These are phyloP conservation scores for Tolypocladium sp. DNA, from an alignment of 2,329 filamentous ascomycete species.

Conservation along the genomic window DNA sequence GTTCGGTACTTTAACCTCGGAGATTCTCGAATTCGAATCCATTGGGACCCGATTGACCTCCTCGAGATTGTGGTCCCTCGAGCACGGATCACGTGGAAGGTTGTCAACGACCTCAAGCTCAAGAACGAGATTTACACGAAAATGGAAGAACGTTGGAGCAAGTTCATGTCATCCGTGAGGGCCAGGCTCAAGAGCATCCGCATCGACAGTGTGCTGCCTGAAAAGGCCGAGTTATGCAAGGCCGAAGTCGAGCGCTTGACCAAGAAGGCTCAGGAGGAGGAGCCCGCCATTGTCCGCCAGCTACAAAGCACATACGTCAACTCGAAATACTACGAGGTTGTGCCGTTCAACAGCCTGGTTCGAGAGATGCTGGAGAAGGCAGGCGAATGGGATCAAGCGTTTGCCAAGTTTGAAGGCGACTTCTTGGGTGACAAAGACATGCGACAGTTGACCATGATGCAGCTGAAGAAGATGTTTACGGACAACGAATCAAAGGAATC, in stretches of 20 bases:
- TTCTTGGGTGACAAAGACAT: constrained; percentile 98
- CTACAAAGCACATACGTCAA: constrained; percentile 86
- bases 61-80: constrained; percentile 91
- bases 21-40: constrained; percentile 77
- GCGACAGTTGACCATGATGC: constrained; percentile 78
- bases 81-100: constrained; percentile 91
- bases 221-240: constrained; percentile 76
- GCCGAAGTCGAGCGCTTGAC: constrained; percentile 70
- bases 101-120: constrained; percentile 82
- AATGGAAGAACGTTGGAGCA: constrained; percentile 71
- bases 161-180: constrained; percentile 83
- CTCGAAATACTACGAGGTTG: constrained; percentile 93
- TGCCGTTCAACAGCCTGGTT: constrained; percentile 82
- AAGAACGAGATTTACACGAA: constrained; percentile 86
- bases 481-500: constrained; percentile 80
- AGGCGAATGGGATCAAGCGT: constrained; percentile 84
- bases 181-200: constrained; percentile 79
- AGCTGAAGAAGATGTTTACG: constrained; percentile 89
- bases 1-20: constrained; percentile 86
- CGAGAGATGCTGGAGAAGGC: constrained; percentile 89
- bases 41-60: constrained; percentile 86
- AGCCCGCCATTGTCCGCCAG: constrained; percentile 61
- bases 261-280: constrained; percentile 77
- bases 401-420: constrained; percentile 82
- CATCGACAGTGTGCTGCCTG: constrained; percentile 80